phyloP scores from a whole-genome alignment of 2,329 filamentous ascomycete genomes.

The Tricladium varicosporioides region DNA sequence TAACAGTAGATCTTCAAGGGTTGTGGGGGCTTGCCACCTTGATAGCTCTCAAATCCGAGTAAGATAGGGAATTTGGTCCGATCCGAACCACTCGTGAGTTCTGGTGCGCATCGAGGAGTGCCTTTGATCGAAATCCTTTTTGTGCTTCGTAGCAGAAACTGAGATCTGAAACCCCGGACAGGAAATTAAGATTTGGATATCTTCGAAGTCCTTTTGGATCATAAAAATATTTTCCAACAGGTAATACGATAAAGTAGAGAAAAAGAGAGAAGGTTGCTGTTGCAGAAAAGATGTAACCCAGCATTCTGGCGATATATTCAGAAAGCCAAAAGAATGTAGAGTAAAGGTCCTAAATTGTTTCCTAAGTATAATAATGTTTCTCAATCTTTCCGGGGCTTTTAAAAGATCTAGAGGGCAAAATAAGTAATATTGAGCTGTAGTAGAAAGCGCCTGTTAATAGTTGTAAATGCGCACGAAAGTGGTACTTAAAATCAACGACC shows the following conservation, averaged over 20 bases:
- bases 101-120: conserved; percentile 44
- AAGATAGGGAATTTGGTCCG: conserved; percentile 45
- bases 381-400: too few species aligned
- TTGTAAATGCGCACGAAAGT: too few species aligned
- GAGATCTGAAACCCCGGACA: conserved; percentile 45
- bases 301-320: too few species aligned
- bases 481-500: too few species aligned
- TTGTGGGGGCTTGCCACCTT: conserved; percentile 22
- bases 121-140: conserved; percentile 42
- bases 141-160: conserved; percentile 46
- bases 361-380: too few species aligned
- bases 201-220: conserved; percentile 48
- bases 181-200: conserved; percentile 43
- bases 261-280: neutral
- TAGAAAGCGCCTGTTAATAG: too few species aligned
- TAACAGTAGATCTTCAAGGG: neutral
- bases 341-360: too few species aligned
- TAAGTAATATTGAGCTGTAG: too few species aligned
- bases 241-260: conserved; percentile 39
- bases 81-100: conserved; percentile 44
- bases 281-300: too few species aligned
- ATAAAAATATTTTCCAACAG: conserved; percentile 42
- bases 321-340: too few species aligned
- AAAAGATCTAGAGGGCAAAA: too few species aligned
- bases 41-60: conserved; percentile 41